Conservation (phyloP, 73 alveolate species). For the Tetrahymena elliotti region DNA sequence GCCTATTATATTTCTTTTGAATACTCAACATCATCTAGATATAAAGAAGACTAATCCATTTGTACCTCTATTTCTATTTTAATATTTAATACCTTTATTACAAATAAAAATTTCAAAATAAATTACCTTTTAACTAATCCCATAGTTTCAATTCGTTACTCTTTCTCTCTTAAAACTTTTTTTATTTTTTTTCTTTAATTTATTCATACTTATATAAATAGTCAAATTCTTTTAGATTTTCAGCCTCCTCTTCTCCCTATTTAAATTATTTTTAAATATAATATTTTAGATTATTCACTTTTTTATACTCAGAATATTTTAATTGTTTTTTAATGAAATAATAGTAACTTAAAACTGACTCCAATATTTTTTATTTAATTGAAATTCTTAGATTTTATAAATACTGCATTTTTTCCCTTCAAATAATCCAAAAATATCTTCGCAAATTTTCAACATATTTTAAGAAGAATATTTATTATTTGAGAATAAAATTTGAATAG, state of each 20-base stretch:
- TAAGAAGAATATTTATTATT: no score
- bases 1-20: not conserved
- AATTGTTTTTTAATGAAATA: conserved; percentile 14
- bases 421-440: no score
- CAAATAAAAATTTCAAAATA: not conserved
- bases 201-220: conserved; percentile 28
- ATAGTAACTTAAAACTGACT: no score
- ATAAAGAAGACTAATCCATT: not conserved
- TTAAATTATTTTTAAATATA: conserved; percentile 4
- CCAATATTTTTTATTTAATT: no score
- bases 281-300: conserved; percentile 15
- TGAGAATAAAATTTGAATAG: no score
- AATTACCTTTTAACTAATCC: conserved; percentile 29
- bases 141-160: conserved; percentile 5
- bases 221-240: conserved; percentile 4
- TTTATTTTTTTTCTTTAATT: conserved; percentile 23
- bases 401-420: no score
- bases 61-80: not conserved
- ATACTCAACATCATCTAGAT: not conserved
- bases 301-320: not conserved
- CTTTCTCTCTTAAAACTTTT: conserved; percentile 18
- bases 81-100: no score
- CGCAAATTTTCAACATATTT: no score
- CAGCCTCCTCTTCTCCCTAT: conserved; percentile 37
- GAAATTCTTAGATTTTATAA: no score